Percentiles rank a stretch among this genome's conserved stretches.
Conservation (phyloP, 2,329 filamentous ascomycete genomes). For the Aspergillus costaricaensis region DNA sequence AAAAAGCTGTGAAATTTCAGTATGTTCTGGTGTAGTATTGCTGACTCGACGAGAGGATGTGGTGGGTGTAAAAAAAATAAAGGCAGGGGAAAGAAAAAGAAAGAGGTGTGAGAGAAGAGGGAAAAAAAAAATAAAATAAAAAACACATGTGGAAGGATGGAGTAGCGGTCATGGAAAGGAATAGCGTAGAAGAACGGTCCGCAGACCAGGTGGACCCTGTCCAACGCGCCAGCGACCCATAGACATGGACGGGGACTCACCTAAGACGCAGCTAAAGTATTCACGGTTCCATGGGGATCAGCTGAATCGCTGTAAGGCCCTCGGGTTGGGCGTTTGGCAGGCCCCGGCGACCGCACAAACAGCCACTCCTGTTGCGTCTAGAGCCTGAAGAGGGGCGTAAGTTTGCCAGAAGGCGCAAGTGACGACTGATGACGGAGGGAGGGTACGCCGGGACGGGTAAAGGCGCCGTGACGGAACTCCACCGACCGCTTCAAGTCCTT, state of each 20-base stretch:
- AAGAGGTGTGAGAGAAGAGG: too few species aligned
- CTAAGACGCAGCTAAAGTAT: constrained; percentile 29
- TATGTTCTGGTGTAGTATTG: neutral
- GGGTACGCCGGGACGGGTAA: constrained; percentile 31
- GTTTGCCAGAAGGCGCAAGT: constrained; percentile 20
- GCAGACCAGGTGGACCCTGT: constrained; percentile 23
- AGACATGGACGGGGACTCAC: constrained; percentile 38
- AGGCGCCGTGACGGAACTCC: constrained; percentile 30
- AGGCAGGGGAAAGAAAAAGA: neutral
- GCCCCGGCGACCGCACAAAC: constrained; percentile 12
- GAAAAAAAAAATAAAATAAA: neutral
- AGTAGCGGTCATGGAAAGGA: constrained; percentile 21
- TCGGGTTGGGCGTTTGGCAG: constrained; percentile 26
- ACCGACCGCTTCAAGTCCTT: constrained; percentile 23
- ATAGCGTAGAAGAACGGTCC: constrained; percentile 22
- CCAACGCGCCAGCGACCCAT: constrained; percentile 37
- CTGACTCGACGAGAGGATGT: neutral
- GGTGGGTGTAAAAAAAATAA: neutral
- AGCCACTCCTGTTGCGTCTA: constrained; percentile 20
- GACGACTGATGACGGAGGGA: constrained; percentile 22
- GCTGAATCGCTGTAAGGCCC: constrained; percentile 30
- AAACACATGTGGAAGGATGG: constrained; percentile 4
- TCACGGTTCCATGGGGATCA: constrained; percentile 34
- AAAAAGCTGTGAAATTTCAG: too few species aligned
- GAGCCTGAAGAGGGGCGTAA: constrained; percentile 24